Evolutionary conservation across 139 green algal species (phyloP).

Genomic region (Pleodorina starrii): DNA sequence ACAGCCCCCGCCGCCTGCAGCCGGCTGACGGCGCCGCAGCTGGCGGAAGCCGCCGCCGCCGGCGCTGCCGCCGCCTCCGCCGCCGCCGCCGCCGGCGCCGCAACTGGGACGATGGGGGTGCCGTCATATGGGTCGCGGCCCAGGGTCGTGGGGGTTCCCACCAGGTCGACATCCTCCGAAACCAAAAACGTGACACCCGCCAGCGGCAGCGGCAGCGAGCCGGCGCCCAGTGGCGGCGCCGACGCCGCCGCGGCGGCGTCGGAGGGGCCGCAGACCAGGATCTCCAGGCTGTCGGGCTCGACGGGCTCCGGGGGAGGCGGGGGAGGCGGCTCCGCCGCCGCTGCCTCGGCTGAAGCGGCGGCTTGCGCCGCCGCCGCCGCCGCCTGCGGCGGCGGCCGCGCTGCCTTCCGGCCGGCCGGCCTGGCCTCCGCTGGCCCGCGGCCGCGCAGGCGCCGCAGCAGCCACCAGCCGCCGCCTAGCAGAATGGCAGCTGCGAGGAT

Average conservation of each 20-base stretch:
- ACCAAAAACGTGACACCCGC: slow-evolving; percentile 49
- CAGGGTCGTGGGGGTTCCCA: slow-evolving; percentile 43
- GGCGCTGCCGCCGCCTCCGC: not conserved
- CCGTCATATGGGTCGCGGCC: slow-evolving; percentile 7
- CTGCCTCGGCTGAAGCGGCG: too few relatives aligned
- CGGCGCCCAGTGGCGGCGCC: not conserved
- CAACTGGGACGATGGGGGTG: not conserved
- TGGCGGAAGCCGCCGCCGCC: not conserved
- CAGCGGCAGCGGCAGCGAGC: slow-evolving; percentile 25
- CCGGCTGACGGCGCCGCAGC: not conserved
- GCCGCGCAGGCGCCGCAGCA: not conserved
- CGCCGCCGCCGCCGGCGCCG: not conserved
- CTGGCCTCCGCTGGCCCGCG: not conserved
- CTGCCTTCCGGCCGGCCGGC: not conserved
- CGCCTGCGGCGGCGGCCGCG: not conserved
- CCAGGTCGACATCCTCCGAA: slow-evolving; percentile 59
- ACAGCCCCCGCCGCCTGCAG: slow-evolving; percentile 47
- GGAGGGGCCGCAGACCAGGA: not conserved
- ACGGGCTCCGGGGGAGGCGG: slow-evolving; percentile 6
- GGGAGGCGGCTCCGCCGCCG: not conserved
- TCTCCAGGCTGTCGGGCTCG: slow-evolving; percentile 36
- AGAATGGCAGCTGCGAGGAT: not conserved
- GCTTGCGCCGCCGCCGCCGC: too few relatives aligned
- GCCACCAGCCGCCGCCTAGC: not conserved
- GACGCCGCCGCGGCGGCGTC: not conserved